Evolutionary conservation across 2,329 filamentous ascomycete genomes (phyloP).

Genomic region (Metarhizium anisopliae): DNA sequence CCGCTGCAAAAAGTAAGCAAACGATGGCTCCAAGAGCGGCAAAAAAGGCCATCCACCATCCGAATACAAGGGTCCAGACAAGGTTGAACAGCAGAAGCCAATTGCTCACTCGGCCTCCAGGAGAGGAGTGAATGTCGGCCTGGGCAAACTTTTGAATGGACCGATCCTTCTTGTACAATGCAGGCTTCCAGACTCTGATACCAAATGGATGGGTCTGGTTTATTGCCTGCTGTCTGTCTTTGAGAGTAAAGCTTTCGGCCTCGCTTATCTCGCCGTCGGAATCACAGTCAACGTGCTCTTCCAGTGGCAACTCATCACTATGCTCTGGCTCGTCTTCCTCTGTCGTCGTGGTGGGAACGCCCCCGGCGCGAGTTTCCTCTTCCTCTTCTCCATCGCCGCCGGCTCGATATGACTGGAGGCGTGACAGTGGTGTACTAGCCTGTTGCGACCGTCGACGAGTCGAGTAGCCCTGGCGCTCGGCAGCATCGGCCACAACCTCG

Average conservation of each 20-base stretch:
- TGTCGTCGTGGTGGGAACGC: constrained; percentile 8
- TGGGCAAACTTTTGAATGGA: constrained; percentile 96
- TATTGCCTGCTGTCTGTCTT: constrained; percentile 94
- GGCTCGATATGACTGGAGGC: constrained; percentile 30
- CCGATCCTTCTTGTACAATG: constrained; percentile 92
- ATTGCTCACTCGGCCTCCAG: constrained; percentile 74
- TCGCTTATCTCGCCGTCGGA: constrained; percentile 74
- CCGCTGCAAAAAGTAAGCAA: constrained; percentile 72
- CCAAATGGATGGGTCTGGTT: constrained; percentile 98
- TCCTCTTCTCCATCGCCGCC: constrained; percentile 14
- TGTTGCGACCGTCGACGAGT: constrained; percentile 26
- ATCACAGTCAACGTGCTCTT: constrained; percentile 47
- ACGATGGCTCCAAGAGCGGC: constrained; percentile 64
- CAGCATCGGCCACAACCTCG: constrained; percentile 66
- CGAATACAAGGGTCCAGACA: constrained; percentile 83
- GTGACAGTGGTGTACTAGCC: constrained; percentile 24
- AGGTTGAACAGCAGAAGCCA: constrained; percentile 86
- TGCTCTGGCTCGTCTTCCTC: constrained; percentile 16
- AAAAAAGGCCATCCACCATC: constrained; percentile 87
- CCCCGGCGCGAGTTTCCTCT: constrained; percentile 8
- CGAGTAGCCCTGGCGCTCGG: constrained; percentile 17
- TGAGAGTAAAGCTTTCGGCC: constrained; percentile 94
- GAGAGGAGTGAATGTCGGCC: constrained; percentile 91
- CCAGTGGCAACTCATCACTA: constrained; percentile 31
- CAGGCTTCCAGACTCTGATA: constrained; percentile 98